phyloP scores from a whole-genome alignment of 2,329 filamentous ascomycete species.

The Verticillium albo-atrum region DNA sequence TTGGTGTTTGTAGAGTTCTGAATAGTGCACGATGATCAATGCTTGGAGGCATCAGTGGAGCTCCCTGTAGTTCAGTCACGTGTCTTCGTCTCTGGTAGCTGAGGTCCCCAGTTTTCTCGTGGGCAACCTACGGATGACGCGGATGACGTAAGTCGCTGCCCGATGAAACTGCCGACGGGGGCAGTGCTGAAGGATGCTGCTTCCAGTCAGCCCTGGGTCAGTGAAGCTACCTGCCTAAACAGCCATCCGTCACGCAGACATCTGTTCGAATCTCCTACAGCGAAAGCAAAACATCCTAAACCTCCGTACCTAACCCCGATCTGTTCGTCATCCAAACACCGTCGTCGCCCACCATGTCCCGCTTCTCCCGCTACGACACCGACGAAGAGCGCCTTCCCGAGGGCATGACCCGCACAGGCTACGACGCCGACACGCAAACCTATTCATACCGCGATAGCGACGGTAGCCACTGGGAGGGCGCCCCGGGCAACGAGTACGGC shows the following conservation, averaged over 20 bases:
- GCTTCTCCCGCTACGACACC: conserved; percentile 36
- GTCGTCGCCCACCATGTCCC: conserved; percentile 26
- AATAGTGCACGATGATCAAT: no score
- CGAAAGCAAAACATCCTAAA: background rate
- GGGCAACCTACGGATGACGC: background rate
- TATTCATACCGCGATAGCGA: conserved; percentile 48
- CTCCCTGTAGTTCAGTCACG: background rate
- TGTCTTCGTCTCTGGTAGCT: background rate
- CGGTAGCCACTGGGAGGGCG: conserved; percentile 45
- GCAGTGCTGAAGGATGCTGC: background rate
- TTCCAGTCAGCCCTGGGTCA: background rate
- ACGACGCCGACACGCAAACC: conserved; percentile 49
- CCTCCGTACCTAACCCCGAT: background rate
- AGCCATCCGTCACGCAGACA: no score
- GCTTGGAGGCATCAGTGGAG: no score
- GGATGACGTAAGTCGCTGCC: background rate
- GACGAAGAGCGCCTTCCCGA: conserved; percentile 50
- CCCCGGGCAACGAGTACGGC: conserved; percentile 45
- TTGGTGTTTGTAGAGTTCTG: no score
- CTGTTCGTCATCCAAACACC: background rate
- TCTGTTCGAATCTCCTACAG: background rate
- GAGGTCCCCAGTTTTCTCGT: background rate
- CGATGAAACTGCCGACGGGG: background rate
- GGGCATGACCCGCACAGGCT: conserved; percentile 50
- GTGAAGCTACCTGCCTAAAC: no score